Conservation (phyloP, 1,284 basidiomycete genomes). For the Malassezia caprae region DNA sequence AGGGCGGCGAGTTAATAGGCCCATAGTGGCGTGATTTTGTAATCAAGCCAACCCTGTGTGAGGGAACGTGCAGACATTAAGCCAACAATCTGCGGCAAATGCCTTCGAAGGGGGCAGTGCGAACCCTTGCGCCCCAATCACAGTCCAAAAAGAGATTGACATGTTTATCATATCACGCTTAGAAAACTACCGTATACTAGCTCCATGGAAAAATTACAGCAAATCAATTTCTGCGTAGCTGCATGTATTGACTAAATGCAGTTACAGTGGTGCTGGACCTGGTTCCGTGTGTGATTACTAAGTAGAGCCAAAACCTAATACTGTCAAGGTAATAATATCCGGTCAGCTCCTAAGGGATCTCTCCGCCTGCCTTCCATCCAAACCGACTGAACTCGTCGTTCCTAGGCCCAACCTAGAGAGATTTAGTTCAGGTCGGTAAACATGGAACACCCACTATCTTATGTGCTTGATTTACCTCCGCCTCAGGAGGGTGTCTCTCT, state of each 20-base stretch:
- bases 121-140: not conserved
- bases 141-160: not conserved
- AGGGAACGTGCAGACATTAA: not conserved
- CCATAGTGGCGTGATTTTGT: not conserved
- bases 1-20: not conserved
- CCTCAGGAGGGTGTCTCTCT: conserved; percentile 33
- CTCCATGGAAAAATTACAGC: not conserved
- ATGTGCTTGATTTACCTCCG: conserved; percentile 34
- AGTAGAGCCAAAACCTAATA: not conserved
- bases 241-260: not conserved
- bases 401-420: not conserved
- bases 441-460: conserved; percentile 40
- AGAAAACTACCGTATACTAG: not conserved
- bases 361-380: not conserved
- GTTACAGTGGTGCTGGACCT: not conserved
- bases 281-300: not conserved
- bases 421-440: conserved; percentile 7
- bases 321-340: not conserved
- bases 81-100: not conserved
- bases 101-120: not conserved
- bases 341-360: not conserved
- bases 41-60: not conserved
- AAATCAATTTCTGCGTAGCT: not conserved
- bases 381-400: not conserved
- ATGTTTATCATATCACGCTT: not conserved